Evolutionary conservation across 2,329 filamentous ascomycete species (phyloP), one percentile per base, ranked within the genome.

Genomic region (Trichothecium roseum): DNA sequence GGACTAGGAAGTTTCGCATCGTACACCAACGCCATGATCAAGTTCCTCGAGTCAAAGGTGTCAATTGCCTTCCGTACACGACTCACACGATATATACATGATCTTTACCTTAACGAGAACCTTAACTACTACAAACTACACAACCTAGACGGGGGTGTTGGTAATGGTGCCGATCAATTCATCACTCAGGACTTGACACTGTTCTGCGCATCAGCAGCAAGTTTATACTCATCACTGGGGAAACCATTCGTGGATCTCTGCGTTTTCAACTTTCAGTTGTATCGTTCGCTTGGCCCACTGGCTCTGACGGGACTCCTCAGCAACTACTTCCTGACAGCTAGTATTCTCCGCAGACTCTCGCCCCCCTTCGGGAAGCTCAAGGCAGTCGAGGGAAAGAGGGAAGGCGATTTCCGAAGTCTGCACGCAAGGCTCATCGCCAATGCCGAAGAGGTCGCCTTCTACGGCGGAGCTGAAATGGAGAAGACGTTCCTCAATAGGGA

Each of bases 1-100:
- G 87, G 89, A 3, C 80, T 98, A 26, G 91, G 91, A 29, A 85
- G 84, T 3, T 79, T 96, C 43, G 89, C 88, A 8, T 94, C 89
- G 1, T 98, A 98, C 53, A 95, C 89, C 34, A 98, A 98, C 57
- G 87, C 89, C 37, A 95, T 93, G 83, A 98, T 98, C 68, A 96
- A 96, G 59, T 98, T 84, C 61, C 72, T 98, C 42, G 89, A 98
- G 60, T 89, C 85, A 34, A 98, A 98, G 64, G 87, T 98, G 36
- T 94, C 89, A 6, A 98, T 98, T 45, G 89, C 93, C 24, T 98
- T 98, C 70, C 80, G 91, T 29, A 98, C 91, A 4, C 78, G 91
- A 9, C 69, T 98, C 12, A 98, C 91, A 2, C 72, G 91, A 47
- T 98, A 98, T 56, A 94, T 98, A 36, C 91, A 98, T 59, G 91